phyloP scores from a whole-genome alignment of 768 basidiomycete genomes.

The Mrakia blollopis region DNA sequence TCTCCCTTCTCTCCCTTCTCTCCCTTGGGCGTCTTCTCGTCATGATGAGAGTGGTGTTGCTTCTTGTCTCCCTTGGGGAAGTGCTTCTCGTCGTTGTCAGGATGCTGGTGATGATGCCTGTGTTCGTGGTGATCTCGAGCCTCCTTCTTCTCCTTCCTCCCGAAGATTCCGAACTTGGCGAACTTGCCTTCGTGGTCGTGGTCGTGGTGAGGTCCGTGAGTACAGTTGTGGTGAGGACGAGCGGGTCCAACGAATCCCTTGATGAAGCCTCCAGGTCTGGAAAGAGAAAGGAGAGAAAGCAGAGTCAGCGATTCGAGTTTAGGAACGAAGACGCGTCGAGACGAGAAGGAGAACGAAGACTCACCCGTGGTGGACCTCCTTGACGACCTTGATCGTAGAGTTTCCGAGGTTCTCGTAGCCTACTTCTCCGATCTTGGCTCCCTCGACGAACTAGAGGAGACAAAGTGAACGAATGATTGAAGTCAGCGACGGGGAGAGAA shows the following conservation, averaged over 20 bases:
- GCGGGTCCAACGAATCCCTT: constrained; percentile 34
- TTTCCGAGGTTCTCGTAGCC: not conserved
- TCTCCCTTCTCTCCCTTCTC: not conserved
- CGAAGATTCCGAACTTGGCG: not conserved
- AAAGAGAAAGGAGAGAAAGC: not conserved
- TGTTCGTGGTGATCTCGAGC: not conserved
- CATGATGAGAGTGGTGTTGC: constrained; percentile 65
- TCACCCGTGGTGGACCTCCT: constrained; percentile 26
- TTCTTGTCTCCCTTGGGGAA: not conserved
- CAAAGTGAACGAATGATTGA: no score
- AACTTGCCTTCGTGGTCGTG: constrained; percentile 19
- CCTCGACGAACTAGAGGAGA: constrained; percentile 23
- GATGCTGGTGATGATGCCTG: not conserved
- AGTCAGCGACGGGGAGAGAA: no score
- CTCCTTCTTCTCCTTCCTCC: constrained; percentile 11
- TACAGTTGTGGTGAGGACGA: constrained; percentile 19
- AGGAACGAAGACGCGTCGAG: not conserved
- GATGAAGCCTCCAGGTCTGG: constrained; percentile 27
- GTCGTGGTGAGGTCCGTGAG: not conserved
- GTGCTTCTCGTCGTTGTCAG: constrained; percentile 1
- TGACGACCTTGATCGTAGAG: constrained; percentile 11
- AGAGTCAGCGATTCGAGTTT: not conserved
- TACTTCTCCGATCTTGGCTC: constrained; percentile 19
- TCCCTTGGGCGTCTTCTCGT: constrained; percentile 56
- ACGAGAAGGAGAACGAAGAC: not conserved